A percentile compares a stretch with the other conserved stretches of the same genome.
Evolutionary conservation across 163 green algal genomes (phyloP).

Genomic region (Chloroidium sp.): DNA sequence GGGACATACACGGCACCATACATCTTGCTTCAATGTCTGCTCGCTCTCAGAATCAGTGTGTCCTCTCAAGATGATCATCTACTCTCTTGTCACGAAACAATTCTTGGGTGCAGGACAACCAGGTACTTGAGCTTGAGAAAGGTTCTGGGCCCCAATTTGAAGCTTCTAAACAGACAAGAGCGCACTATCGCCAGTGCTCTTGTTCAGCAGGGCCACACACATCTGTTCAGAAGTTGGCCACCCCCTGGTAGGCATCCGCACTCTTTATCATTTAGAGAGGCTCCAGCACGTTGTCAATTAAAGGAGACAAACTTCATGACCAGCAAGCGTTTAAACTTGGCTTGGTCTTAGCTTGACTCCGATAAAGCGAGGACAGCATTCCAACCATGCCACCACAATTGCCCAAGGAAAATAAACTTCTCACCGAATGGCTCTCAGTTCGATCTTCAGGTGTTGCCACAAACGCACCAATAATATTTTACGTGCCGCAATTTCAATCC

Average conservation of each 20-base stretch:
- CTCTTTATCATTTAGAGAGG: background rate
- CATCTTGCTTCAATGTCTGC: background rate
- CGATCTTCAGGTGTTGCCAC: too few relatives aligned
- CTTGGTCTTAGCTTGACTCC: background rate
- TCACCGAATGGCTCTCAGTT: background rate
- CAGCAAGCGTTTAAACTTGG: background rate
- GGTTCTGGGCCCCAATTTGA: background rate
- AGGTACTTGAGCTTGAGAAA: background rate
- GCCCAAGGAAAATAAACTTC: background rate
- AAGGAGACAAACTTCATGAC: background rate
- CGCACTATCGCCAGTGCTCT: background rate
- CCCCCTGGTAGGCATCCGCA: constrained; percentile 21
- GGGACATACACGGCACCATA: background rate
- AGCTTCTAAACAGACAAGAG: background rate
- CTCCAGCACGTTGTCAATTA: background rate
- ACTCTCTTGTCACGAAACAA: background rate
- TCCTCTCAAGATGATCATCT: background rate
- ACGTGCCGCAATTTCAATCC: background rate
- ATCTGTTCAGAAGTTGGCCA: constrained; percentile 49
- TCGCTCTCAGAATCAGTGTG: background rate
- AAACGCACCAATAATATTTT: too few relatives aligned
- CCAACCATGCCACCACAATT: background rate
- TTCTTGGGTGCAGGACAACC: background rate
- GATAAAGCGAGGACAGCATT: background rate
- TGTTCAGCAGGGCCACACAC: background rate